Base-by-base conservation (phyloP, 768 basidiomycete genomes). In the Hortiboletus flavorubellus region DNA sequence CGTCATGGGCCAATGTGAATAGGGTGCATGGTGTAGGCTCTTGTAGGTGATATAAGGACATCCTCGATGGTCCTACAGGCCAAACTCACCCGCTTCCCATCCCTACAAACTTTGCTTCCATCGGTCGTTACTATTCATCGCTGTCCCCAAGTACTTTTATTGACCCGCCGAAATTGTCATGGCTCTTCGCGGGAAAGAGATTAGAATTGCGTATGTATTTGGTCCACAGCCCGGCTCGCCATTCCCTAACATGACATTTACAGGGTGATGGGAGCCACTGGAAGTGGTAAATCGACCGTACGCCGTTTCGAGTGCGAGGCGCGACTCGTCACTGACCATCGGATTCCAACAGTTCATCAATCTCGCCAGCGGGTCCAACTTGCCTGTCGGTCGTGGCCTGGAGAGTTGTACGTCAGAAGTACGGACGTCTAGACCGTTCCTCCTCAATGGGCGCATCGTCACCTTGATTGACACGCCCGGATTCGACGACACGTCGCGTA, bases 401-500 rank as follows among this genome's bases (percentile, higher is more conserved):
- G 69, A 77, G 50, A 84, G 82, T 15, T 83, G 80, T 58, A 85
- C 83, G 0, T 70, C 64, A 43, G 68, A 69, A 10, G 76, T 85
- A 2, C 72, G 77, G 50, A 66, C 74, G 4, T 71, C 80, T 4
- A 62, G 68, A 14, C 71, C 79, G 1, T 81, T 84, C 59, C 58
- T 72, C 39, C 62, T 82, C 35, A 76, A 79, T 44, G 80, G 77
- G 11, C 70, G 71, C 8, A 63, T 59, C 49, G 67, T 84, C 49
- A 77, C 72, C 12, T 65, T 85, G 31, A 76, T 85, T 40, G 84
- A 85, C 64, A 85, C 83, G 0, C 83, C 83, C 15, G 83, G 83
- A 5, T 85, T 84, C 63, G 82, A 84, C 59, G 81, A 84, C 59
- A 79, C 81, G 9, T 18, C 57, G 12, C 74, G 72, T 42, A 79